Evolutionary conservation across 2,329 filamentous ascomycete genomes (phyloP).

Genomic region (Grosmannia clavigera): DNA sequence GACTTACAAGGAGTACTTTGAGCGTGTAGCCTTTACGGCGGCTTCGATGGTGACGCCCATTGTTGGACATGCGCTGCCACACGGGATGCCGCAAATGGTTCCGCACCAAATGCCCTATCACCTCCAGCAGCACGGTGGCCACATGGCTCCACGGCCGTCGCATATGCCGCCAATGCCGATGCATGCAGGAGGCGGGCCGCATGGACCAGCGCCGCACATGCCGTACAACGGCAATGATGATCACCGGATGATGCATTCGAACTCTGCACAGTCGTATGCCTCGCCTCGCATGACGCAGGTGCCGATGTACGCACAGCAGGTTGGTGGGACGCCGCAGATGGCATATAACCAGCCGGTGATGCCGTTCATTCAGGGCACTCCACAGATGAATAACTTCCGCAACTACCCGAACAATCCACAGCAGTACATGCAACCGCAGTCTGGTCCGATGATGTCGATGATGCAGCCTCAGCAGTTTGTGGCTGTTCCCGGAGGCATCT

Average conservation of each 20-base stretch:
- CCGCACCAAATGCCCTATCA: constrained; percentile 77
- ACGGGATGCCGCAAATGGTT: constrained; percentile 59
- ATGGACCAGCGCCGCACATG: constrained; percentile 51
- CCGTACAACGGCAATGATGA: constrained; percentile 61
- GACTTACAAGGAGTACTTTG: constrained; percentile 71
- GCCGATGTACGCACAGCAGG: constrained; percentile 56
- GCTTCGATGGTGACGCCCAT: constrained; percentile 44
- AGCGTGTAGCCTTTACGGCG: constrained; percentile 44
- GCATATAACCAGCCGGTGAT: constrained; percentile 61
- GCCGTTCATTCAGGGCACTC: constrained; percentile 56
- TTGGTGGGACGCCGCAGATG: constrained; percentile 57
- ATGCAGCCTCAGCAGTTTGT: constrained; percentile 77
- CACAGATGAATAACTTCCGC: constrained; percentile 58
- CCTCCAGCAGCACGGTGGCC: constrained; percentile 56
- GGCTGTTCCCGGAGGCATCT: constrained; percentile 57
- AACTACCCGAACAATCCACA: constrained; percentile 61
- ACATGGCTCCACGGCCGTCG: constrained; percentile 54
- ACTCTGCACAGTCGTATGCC: constrained; percentile 71
- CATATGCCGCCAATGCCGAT: constrained; percentile 70
- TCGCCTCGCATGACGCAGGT: constrained; percentile 67
- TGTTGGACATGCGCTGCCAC: constrained; percentile 40
- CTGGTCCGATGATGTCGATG: constrained; percentile 63
- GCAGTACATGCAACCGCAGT: constrained; percentile 62
- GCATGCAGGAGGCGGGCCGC: constrained; percentile 50
- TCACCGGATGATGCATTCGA: constrained; percentile 75